phyloP scores from a whole-genome alignment of 176 grass and related monocot species.

The Cenchrus americanus region DNA sequence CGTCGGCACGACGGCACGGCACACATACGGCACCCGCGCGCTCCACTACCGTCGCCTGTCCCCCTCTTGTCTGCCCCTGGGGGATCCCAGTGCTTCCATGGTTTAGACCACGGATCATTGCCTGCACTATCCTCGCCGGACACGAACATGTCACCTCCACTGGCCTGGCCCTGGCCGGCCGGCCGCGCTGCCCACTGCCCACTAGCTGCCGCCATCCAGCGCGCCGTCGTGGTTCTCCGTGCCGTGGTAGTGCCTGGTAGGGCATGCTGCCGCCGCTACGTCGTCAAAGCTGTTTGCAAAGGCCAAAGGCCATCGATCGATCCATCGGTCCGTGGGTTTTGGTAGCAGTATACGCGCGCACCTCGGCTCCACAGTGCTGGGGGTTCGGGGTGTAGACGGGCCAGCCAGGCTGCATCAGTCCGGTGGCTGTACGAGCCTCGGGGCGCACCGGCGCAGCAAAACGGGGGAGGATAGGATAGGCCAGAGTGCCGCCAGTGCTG shows the following conservation, averaged over 20 bases:
- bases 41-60: conserved; percentile 53
- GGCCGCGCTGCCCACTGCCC: background rate
- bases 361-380: conserved; percentile 43
- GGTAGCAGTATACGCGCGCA: background rate
- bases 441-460: conserved; percentile 54
- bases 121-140: conserved; percentile 53
- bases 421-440: conserved; percentile 44
- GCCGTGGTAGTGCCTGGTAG: conserved; percentile 42
- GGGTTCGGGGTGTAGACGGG: conserved; percentile 7
- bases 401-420: conserved; percentile 45
- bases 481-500: background rate
- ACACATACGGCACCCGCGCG: conserved; percentile 10
- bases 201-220: background rate
- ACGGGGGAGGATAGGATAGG: conserved; percentile 20
- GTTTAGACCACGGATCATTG: conserved; percentile 51
- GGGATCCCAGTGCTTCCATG: conserved; percentile 48
- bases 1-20: background rate
- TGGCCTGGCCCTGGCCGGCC: background rate
- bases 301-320: background rate
- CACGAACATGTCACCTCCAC: conserved; percentile 56
- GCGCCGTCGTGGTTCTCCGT: conserved; percentile 31
- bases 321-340: no score
- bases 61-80: conserved; percentile 56
- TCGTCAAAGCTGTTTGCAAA: background rate
- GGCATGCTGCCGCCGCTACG: background rate